Base-by-base conservation (phyloP, 1,284 basidiomycete genomes). In the Sanghuangporus baumii region DNA sequence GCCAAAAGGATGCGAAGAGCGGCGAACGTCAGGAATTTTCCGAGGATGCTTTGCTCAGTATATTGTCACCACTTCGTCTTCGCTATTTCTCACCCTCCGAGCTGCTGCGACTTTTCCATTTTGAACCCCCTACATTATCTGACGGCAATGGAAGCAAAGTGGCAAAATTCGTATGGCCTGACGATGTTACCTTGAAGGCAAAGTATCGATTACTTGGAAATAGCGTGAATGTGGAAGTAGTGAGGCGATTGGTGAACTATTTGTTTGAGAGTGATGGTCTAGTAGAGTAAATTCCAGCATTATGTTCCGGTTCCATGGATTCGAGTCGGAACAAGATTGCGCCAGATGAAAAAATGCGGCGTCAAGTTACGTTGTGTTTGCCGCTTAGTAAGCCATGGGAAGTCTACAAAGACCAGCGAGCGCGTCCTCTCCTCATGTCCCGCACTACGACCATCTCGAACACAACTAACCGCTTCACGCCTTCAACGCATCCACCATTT, bases 161-260 rank as follows among this genome's bases (percentile, higher is more conserved):
- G 69, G 8, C 51, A 64, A 55, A 57, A 7, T 88, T 89, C 68
- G 60, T 70, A 31, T 92, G 88, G 88, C 89, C 89, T 3, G 67
- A 71, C 11, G 70, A 70, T 3, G 72, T 89, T 7, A 85, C 86
- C 2, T 78, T 68, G 0, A 91, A 88, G 72, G 83, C 85, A 8
- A 84, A 84, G 68, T 91, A 92, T 67, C 80, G 83, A 51, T 74
- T 91, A 34, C 86, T 92, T 64, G 90, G 90, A 23, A 92, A 92
- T 70, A 91, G 89, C 64, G 84, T 91, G 6, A 91, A 91, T 73
- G 87, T 91, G 3, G 76, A 77, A 60, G 88, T 91, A 3, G 85
- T 89, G 2, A 75, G 78, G 51, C 72, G 76, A 57, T 74, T 88
- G 41, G 78, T 88, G 43, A 72, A 79, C 26, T 85, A 84, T 71